These are phyloP conservation scores for Pythium dissimile DNA, from an alignment of 352 stramenopile genomes.

Conservation along the genomic window DNA sequence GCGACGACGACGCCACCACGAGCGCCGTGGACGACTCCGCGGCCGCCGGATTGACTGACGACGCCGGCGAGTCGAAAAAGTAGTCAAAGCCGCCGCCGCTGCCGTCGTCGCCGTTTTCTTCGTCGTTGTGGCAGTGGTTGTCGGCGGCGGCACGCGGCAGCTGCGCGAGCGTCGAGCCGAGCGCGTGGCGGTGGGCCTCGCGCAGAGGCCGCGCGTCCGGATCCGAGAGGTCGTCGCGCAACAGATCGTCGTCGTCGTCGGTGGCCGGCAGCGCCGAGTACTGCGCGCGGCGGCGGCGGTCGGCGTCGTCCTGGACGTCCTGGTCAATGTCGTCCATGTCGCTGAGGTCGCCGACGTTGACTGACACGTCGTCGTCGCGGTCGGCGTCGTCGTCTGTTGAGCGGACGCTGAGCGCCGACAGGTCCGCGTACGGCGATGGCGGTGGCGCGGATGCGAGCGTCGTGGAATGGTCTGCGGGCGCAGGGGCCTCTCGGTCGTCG, in stretches of 20 bases:
- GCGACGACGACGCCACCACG: conserved; percentile 19
- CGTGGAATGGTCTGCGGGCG: no score
- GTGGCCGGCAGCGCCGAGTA: conserved; percentile 18
- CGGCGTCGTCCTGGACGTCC: conserved; percentile 11
- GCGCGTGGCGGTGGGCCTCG: conserved; percentile 12
- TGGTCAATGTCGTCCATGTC: conserved; percentile 18
- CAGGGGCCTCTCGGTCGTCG: no score
- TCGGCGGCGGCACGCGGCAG: conserved; percentile 16
- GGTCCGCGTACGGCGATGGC: background rate
- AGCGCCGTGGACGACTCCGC: conserved; percentile 18
- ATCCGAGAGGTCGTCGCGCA: conserved; percentile 18
- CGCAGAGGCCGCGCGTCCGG: background rate
- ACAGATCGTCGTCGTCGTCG: conserved; percentile 17
- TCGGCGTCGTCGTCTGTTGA: background rate
- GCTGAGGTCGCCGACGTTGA: conserved; percentile 14
- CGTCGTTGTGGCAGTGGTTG: conserved; percentile 11
- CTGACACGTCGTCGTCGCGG: conserved; percentile 17
- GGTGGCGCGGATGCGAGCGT: background rate
- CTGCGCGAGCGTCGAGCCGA: conserved; percentile 21
- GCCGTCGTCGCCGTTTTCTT: no score
- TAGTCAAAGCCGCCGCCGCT: conserved; percentile 36
- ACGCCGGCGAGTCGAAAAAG: conserved; percentile 52
- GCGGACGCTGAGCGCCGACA: conserved; percentile 2
- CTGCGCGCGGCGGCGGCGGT: conserved; percentile 4
- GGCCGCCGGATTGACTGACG: no score